phyloP scores from a whole-genome alignment of 352 stramenopile genomes.

The Phytophthora rubi region DNA sequence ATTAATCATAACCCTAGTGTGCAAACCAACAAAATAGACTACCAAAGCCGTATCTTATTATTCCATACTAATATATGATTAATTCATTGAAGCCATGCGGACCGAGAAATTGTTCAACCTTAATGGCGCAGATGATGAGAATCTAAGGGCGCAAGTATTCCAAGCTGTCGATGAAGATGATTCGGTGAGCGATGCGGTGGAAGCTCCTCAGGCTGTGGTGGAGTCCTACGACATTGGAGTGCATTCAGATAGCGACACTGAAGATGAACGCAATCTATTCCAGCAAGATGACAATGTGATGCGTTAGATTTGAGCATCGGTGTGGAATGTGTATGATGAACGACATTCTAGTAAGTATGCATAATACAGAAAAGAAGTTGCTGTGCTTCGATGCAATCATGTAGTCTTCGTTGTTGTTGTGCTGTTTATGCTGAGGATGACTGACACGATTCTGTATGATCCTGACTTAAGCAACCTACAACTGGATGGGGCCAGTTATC shows the following conservation, averaged over 20 bases:
- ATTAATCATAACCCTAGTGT: slow-evolving; percentile 35
- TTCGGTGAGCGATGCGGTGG: too few species aligned
- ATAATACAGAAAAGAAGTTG: not conserved
- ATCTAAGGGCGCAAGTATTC: too few species aligned
- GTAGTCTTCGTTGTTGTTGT: not conserved
- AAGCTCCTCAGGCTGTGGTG: not conserved
- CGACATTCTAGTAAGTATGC: not conserved
- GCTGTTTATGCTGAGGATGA: not conserved
- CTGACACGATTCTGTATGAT: not conserved
- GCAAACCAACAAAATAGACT: slow-evolving; percentile 35
- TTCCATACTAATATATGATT: slow-evolving; percentile 20
- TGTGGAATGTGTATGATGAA: not conserved
- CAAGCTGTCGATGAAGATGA: too few species aligned
- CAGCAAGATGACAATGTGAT: not conserved
- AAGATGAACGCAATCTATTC: not conserved
- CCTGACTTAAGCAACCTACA: not conserved
- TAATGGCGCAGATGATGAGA: not conserved
- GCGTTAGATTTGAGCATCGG: not conserved
- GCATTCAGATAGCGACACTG: not conserved
- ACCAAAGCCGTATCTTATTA: slow-evolving; percentile 29
- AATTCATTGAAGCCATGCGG: not conserved
- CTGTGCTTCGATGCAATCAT: too few species aligned
- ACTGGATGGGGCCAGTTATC: not conserved
- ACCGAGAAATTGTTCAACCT: not conserved
- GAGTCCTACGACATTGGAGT: not conserved